Percentiles rank a stretch among this genome's conserved stretches.
These are phyloP conservation scores for Plasmopara muralis DNA, from an alignment of 352 stramenopile species.

Conservation along the genomic window DNA sequence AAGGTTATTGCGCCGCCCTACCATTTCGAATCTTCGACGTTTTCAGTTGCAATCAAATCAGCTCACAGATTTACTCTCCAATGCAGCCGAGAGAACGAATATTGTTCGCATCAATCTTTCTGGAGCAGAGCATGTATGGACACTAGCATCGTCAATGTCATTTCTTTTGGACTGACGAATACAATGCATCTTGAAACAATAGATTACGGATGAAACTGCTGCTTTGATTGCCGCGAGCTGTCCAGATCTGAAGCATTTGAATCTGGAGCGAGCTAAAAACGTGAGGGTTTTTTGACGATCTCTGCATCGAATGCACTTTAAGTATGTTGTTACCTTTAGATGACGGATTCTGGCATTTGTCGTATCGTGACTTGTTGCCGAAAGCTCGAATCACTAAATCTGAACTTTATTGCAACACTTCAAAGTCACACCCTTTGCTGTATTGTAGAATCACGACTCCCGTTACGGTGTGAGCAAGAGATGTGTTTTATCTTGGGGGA, in stretches of 20 bases:
- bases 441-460: slow-evolving; percentile 46
- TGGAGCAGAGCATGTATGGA: slow-evolving; percentile 42
- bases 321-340: slow-evolving; percentile 17
- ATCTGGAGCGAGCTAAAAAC: slow-evolving; percentile 34
- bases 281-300: slow-evolving; percentile 13
- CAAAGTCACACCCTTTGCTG: slow-evolving; percentile 42
- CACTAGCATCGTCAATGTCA: background rate
- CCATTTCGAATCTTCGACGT: background rate
- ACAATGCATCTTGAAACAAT: background rate
- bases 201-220: slow-evolving; percentile 46
- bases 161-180: background rate
- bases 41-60: slow-evolving; percentile 30
- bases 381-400: slow-evolving; percentile 42
- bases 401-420: slow-evolving; percentile 48
- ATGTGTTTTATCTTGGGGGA: background rate
- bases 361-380: slow-evolving; percentile 46
- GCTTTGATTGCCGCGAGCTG: slow-evolving; percentile 27
- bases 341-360: slow-evolving; percentile 52
- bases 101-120: slow-evolving; percentile 47
- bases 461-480: slow-evolving; percentile 40
- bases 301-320: background rate
- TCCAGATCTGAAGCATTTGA: slow-evolving; percentile 36
- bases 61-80: slow-evolving; percentile 25
- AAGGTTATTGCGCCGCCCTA: slow-evolving; percentile 19
- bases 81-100: slow-evolving; percentile 1